Conservation (phyloP, 2,329 filamentous ascomycete species). For the Lasiodiplodia gonubiensis region DNA sequence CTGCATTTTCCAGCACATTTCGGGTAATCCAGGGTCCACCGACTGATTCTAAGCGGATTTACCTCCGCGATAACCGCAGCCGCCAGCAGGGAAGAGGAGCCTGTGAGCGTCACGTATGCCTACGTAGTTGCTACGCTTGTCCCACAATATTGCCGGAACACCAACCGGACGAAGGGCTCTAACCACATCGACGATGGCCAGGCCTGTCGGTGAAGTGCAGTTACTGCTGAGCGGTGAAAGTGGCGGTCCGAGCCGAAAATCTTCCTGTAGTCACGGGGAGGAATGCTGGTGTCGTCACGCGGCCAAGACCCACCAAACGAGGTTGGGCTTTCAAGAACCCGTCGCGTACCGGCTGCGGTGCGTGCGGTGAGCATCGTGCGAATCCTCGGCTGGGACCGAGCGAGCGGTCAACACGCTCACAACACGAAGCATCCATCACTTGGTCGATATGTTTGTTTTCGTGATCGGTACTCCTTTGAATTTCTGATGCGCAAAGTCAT, state of each 20-base stretch:
- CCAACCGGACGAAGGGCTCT: conserved; percentile 1
- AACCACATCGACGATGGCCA: conserved; percentile 3
- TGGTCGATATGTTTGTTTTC: not conserved
- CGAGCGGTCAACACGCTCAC: not conserved
- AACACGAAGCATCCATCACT: conserved; percentile 7
- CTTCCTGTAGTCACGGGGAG: conserved; percentile 13
- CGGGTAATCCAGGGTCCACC: conserved; percentile 9
- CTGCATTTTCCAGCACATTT: not conserved
- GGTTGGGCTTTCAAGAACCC: not conserved
- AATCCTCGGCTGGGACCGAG: not conserved
- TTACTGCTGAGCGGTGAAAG: conserved; percentile 20
- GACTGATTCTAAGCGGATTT: not conserved
- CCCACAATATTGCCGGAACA: conserved; percentile 16
- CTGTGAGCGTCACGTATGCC: not conserved
- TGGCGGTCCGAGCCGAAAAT: conserved; percentile 15
- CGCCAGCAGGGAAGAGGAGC: not conserved
- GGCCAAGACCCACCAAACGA: conserved; percentile 5
- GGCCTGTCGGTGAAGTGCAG: not conserved
- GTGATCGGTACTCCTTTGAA: not conserved
- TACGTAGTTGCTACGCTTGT: conserved; percentile 3
- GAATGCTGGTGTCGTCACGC: conserved; percentile 2
- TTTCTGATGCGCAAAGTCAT: conserved; percentile 6
- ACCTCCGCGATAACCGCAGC: conserved; percentile 19
- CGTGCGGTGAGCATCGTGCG: not conserved
- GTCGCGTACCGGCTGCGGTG: conserved; percentile 1